Conservation (phyloP, 2,329 filamentous ascomycete genomes). For the Aureobasidium uvarum region DNA sequence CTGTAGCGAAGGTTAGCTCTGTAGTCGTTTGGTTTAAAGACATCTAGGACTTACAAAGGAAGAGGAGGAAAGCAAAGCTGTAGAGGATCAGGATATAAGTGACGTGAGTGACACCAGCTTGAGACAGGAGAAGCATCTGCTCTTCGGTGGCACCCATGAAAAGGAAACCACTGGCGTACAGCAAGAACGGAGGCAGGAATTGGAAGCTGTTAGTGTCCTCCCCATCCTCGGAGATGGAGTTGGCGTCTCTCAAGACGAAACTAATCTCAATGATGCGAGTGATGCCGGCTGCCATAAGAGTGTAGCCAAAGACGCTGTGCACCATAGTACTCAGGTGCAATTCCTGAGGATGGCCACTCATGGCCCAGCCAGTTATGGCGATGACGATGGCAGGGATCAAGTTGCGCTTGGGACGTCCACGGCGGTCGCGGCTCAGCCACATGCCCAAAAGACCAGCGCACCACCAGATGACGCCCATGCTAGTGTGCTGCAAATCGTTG, state of each 20-base stretch:
- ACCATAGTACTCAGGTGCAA: conserved; percentile 82
- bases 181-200: conserved; percentile 51
- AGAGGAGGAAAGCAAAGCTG: conserved; percentile 84
- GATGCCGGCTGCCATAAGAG: conserved; percentile 83
- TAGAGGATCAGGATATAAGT: conserved; percentile 90
- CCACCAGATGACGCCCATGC: conserved; percentile 99
- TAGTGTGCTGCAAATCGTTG: conserved; percentile 96
- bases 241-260: conserved; percentile 76
- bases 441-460: conserved; percentile 85
- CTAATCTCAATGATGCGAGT: conserved; percentile 86
- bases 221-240: conserved; percentile 34
- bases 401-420: conserved; percentile 86
- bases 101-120: conserved; percentile 78
- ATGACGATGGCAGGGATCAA: conserved; percentile 91
- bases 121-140: conserved; percentile 77
- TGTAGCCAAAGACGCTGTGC: conserved; percentile 89
- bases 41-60: conserved; percentile 64
- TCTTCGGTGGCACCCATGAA: conserved; percentile 99
- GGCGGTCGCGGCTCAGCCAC: conserved; percentile 82
- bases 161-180: conserved; percentile 89
- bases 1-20: conserved; percentile 38
- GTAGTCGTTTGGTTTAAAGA: too few relatives aligned
- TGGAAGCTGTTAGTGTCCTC: conserved; percentile 53
- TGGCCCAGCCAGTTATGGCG: conserved; percentile 88
- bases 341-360: conserved; percentile 87